phyloP scores from a whole-genome alignment of 2,329 filamentous ascomycete species.

The Alternaria arborescens region DNA sequence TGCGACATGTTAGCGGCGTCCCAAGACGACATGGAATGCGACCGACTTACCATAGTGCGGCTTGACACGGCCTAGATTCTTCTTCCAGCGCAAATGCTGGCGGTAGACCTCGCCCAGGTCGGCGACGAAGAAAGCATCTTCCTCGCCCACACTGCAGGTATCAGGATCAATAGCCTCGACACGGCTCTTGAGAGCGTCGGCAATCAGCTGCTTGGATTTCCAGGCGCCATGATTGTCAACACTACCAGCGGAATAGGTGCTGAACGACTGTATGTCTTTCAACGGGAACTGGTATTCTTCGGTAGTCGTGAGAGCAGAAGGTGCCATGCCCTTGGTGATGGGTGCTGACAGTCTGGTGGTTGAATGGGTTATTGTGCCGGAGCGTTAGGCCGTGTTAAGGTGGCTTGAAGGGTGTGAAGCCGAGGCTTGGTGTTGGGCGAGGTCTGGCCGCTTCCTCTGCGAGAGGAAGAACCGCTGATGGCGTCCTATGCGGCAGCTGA shows the following conservation, averaged over 20 bases:
- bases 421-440: constrained; percentile 84
- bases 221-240: constrained; percentile 60
- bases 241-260: constrained; percentile 41
- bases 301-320: constrained; percentile 67
- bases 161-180: constrained; percentile 87
- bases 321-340: constrained; percentile 71
- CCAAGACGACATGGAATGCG: not conserved
- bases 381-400: constrained; percentile 73
- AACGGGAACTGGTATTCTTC: constrained; percentile 54
- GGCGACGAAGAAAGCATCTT: constrained; percentile 98
- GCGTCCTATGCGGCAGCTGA: constrained; percentile 99
- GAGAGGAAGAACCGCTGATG: constrained; percentile 98
- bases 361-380: constrained; percentile 24
- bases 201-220: constrained; percentile 80
- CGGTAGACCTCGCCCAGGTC: constrained; percentile 98
- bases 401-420: constrained; percentile 92
- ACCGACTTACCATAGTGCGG: constrained; percentile 85
- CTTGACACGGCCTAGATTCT: constrained; percentile 88
- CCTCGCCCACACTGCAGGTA: constrained; percentile 87
- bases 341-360: constrained; percentile 32
- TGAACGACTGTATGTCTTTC: constrained; percentile 44
- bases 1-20: constrained; percentile 51
- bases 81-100: constrained; percentile 98
- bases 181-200: constrained; percentile 84
- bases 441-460: constrained; percentile 97